Evolutionary conservation across 495 filamentous ascomycete species (phyloP).

Genomic region (Friedmanniomyces simplex): DNA sequence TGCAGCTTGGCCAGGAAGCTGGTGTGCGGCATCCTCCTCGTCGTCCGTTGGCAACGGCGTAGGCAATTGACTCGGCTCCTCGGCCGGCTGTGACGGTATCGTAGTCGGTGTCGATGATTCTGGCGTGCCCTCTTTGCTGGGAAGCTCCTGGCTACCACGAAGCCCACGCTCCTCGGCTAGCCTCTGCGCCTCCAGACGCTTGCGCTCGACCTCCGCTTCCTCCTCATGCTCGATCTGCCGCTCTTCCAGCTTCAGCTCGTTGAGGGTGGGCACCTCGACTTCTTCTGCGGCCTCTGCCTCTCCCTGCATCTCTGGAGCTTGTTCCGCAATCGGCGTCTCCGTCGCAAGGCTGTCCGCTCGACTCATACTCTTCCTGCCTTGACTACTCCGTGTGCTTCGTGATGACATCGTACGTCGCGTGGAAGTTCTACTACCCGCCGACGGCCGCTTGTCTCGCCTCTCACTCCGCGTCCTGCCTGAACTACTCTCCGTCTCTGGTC

Average conservation of each 20-base stretch:
- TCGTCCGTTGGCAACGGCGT: conserved; percentile 16
- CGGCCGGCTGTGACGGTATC: neutral
- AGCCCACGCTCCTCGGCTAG: conserved; percentile 65
- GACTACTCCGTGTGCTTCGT: conserved; percentile 26
- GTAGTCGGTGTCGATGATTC: neutral
- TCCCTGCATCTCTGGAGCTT: neutral
- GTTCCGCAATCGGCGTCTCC: conserved; percentile 18
- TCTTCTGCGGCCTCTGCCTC: conserved; percentile 22
- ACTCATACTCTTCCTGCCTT: conserved; percentile 15
- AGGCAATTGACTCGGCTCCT: conserved; percentile 14
- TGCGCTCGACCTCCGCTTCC: conserved; percentile 56
- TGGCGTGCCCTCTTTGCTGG: conserved; percentile 11
- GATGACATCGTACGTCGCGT: conserved; percentile 24
- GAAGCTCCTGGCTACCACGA: conserved; percentile 1
- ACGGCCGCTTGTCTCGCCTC: conserved; percentile 27
- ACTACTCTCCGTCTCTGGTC: conserved; percentile 54
- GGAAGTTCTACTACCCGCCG: conserved; percentile 26
- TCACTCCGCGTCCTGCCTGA: conserved; percentile 49
- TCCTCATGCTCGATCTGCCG: conserved; percentile 56
- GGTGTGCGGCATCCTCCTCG: conserved; percentile 8
- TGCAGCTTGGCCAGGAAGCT: neutral
- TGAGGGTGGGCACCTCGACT: conserved; percentile 46
- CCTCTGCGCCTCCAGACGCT: conserved; percentile 58
- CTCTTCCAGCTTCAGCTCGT: conserved; percentile 70
- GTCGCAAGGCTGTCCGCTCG: conserved; percentile 22